Evolutionary conservation across 495 filamentous ascomycete genomes (phyloP).

Genomic region (Penicillium cosmopolitanum): DNA sequence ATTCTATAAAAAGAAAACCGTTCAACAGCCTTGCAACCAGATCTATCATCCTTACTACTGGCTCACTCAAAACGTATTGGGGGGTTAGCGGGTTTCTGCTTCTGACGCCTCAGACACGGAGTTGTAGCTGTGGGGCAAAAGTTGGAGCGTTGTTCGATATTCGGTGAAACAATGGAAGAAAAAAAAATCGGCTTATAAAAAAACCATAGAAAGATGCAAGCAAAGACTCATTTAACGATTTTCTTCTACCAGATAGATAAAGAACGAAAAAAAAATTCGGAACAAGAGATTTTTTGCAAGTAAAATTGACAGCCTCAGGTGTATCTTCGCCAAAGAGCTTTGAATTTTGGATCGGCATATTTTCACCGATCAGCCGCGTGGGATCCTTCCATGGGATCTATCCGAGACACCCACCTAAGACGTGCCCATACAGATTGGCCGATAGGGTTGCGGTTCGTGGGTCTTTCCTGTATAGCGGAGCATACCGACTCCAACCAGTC

Average conservation of each 20-base stretch:
- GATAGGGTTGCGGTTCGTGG: constrained; percentile 8
- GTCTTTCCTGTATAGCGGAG: constrained; percentile 2
- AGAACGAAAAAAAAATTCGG: not conserved
- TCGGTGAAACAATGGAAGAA: constrained; percentile 1
- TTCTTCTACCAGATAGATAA: no score
- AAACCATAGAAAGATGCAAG: no score
- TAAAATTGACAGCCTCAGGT: not conserved
- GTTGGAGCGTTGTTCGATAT: not conserved
- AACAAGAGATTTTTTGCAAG: not conserved
- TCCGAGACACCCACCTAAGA: constrained; percentile 14
- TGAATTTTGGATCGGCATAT: not conserved
- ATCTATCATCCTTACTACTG: not conserved
- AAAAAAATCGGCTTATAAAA: not conserved
- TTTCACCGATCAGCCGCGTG: not conserved
- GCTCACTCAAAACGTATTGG: not conserved
- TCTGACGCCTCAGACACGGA: constrained; percentile 3
- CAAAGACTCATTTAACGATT: no score
- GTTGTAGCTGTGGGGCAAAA: not conserved
- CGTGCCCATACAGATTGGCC: constrained; percentile 1
- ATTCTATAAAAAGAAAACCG: constrained; percentile 1
- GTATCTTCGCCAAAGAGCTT: not conserved
- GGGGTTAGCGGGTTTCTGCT: not conserved
- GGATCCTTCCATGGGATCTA: constrained; percentile 4
- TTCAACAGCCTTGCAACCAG: not conserved
- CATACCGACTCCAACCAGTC: not conserved